These are phyloP conservation scores for Leptodontidium sp. DNA, from an alignment of 2,329 filamentous ascomycete genomes.

Conservation along the genomic window DNA sequence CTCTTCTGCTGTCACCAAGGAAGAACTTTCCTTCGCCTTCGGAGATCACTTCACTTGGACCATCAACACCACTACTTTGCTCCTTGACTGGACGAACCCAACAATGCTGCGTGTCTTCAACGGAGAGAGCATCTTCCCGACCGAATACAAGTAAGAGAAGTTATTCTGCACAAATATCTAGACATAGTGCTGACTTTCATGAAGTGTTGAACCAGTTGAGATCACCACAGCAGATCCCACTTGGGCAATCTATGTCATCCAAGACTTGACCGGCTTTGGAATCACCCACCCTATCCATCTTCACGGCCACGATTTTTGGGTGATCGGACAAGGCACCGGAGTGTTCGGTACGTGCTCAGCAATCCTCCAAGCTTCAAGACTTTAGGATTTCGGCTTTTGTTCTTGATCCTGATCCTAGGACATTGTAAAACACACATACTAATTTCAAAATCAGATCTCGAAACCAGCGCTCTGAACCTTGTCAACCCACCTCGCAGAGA, in stretches of 20 bases:
- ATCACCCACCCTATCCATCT: constrained; percentile 53
- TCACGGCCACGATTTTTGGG: constrained; percentile 60
- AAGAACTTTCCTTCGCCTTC: constrained; percentile 32
- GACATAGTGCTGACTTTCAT: background rate
- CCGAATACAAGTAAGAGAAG: constrained; percentile 38
- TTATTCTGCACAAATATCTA: constrained; percentile 29
- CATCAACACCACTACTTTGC: constrained; percentile 57
- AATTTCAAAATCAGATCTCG: constrained; percentile 23
- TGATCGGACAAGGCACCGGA: constrained; percentile 55
- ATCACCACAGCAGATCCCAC: constrained; percentile 33
- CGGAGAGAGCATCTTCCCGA: constrained; percentile 43
- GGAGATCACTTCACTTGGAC: constrained; percentile 55
- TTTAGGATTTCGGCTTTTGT: no score
- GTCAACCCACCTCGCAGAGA: constrained; percentile 61
- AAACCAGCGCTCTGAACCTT: constrained; percentile 43
- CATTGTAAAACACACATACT: no score
- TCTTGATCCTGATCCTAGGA: no score
- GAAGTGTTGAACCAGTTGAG: constrained; percentile 3
- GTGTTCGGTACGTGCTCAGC: constrained; percentile 37
- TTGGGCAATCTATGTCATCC: constrained; percentile 44
- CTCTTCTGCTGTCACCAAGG: constrained; percentile 26
- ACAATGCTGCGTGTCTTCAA: constrained; percentile 50
- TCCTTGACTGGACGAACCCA: constrained; percentile 57
- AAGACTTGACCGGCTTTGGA: constrained; percentile 38
- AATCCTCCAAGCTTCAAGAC: no score